Percentiles rank a stretch among this genome's conserved stretches.
These are phyloP conservation scores for Dichotomopilus funicola DNA, from an alignment of 2,329 filamentous ascomycete genomes.

Conservation along the genomic window DNA sequence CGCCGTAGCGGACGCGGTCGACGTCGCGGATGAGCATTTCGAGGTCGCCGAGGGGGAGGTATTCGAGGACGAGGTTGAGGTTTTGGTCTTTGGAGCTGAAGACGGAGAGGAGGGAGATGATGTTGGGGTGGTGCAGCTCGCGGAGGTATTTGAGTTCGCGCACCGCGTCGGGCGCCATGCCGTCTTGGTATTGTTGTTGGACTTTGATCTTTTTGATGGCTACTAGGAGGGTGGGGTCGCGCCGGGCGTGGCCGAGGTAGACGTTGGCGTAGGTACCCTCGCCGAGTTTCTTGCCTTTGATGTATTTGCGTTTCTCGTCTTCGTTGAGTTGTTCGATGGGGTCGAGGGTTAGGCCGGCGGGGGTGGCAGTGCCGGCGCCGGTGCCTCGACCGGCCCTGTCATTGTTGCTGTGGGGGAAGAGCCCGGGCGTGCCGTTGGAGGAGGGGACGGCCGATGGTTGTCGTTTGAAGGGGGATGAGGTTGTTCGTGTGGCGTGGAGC, in stretches of 20 bases:
- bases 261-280: conserved; percentile 97
- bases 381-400: not conserved
- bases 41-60: conserved; percentile 85
- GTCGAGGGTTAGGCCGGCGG: conserved; percentile 40
- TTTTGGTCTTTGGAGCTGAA: conserved; percentile 97
- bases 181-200: conserved; percentile 79
- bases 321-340: conserved; percentile 78
- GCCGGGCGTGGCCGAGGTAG: conserved; percentile 75
- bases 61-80: conserved; percentile 91
- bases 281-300: conserved; percentile 87
- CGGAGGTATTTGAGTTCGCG: conserved; percentile 94
- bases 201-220: conserved; percentile 93
- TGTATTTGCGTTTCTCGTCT: conserved; percentile 78
- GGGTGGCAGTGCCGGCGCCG: not conserved
- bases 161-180: conserved; percentile 88
- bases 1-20: conserved; percentile 69
- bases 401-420: conserved; percentile 5
- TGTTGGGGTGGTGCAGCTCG: conserved; percentile 90
- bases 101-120: conserved; percentile 85
- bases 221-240: conserved; percentile 66
- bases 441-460: conserved; percentile 26
- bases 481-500: conserved; percentile 20
- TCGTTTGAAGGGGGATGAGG: conserved; percentile 24
- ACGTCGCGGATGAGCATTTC: conserved; percentile 90
- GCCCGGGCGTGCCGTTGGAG: conserved; percentile 23